A percentile compares a stretch with the other conserved stretches of the same genome.
These are phyloP conservation scores for Mortierella antarctica DNA, from an alignment of 192 early-diverging fungal genomes.

Conservation along the genomic window DNA sequence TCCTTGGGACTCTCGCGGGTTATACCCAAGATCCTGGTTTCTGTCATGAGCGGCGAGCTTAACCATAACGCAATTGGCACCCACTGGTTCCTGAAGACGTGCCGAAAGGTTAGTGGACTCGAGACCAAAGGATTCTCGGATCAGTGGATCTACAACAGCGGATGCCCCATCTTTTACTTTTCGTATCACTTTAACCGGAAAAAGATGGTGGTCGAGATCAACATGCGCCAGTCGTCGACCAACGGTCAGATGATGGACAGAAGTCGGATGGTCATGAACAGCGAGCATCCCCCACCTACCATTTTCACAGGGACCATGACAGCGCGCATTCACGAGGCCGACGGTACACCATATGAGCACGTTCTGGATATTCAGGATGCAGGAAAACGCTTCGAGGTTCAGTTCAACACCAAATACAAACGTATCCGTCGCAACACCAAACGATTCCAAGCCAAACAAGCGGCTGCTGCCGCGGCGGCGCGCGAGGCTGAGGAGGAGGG, in stretches of 20 bases:
- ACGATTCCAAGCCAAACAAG: constrained; percentile 77
- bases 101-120: constrained; percentile 88
- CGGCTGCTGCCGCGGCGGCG: constrained; percentile 73
- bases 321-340: constrained; percentile 83
- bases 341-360: constrained; percentile 86
- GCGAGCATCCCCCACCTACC: constrained; percentile 31
- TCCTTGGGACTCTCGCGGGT: constrained; percentile 80
- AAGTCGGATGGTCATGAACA: constrained; percentile 11
- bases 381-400: constrained; percentile 85
- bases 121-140: constrained; percentile 84
- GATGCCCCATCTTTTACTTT: constrained; percentile 89
- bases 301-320: constrained; percentile 73
- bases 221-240: constrained; percentile 78
- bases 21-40: constrained; percentile 81
- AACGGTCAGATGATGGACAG: constrained; percentile 58
- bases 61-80: constrained; percentile 70
- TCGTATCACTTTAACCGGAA: constrained; percentile 92
- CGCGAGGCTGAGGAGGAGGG: constrained; percentile 72
- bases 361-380: constrained; percentile 83
- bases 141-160: constrained; percentile 95
- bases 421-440: constrained; percentile 88
- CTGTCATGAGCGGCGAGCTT: constrained; percentile 77
- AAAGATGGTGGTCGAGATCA: constrained; percentile 95
- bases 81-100: constrained; percentile 79
- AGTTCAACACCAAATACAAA: constrained; percentile 99